Evolutionary conservation across 805 yeast species (phyloP), one percentile per base, ranked within the genome.

Genomic region (Metschnikowia gelsemii): DNA sequence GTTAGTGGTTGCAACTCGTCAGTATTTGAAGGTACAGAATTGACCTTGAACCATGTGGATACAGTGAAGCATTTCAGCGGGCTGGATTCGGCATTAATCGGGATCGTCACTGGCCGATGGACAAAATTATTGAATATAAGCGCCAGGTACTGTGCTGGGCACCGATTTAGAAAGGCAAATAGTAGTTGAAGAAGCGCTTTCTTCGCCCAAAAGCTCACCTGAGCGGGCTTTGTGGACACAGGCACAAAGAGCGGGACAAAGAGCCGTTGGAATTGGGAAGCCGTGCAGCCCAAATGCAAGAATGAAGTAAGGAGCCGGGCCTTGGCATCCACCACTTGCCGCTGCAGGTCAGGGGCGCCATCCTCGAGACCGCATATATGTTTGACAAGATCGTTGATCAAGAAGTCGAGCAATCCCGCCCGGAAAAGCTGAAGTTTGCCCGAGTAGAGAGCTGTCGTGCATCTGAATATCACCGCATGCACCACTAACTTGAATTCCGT

Each of bases 11-110:
- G 14, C 12, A 30, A 20, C 12, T 42, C 46, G 22, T 41, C 43
- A 19, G 20, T 27, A 7, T 31, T 14, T 2, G 56, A 46, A 2
- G 55, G 27, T 2, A 50, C 34, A 13, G 49, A 49, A 43, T 49
- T 56, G 21, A 70, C 35, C 42, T 66, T 67, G 38, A 71, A 59
- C 76, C 76, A 72, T 6, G 68, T 48, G 27, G 66, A 69, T 11
- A 72, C 49, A 0, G 76, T 57, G 37, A 71, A 62, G 20, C 54
- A 39, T 25, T 53, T 58, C 50, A 50, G 52, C 34, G 38, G 53
- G 35, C 24, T 22, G 13, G 34, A 29, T 14, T 50, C 54, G 21
- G 43, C 48, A 26, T 39, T 28, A 24, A 50, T 43, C 2, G 56
- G 55, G 8, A 52, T 35, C 2, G 52, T 35, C 6, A 50, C 33